Evolutionary conservation across 225 moss, liverwort and hornwort species (phyloP).

Genomic region (Climacium dendroides): DNA sequence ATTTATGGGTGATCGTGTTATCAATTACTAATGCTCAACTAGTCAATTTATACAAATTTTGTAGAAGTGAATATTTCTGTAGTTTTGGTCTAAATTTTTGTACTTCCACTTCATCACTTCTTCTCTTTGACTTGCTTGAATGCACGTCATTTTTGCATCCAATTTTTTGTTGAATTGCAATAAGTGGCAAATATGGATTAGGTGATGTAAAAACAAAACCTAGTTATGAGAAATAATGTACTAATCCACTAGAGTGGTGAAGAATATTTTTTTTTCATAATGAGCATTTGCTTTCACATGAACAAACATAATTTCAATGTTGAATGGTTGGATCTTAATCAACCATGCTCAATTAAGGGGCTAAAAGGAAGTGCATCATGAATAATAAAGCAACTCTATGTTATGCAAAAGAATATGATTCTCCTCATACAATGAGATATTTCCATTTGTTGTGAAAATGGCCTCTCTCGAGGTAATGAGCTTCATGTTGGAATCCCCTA

Average conservation of each 20-base stretch:
- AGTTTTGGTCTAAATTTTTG: neutral
- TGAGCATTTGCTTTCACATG: neutral
- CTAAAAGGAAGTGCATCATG: neutral
- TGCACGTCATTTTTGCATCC: neutral
- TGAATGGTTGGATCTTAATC: neutral
- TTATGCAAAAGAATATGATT: neutral
- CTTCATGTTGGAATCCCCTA: rapidly evolving
- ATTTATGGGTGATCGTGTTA: too few species aligned
- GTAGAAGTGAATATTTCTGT: too few species aligned
- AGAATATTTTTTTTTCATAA: neutral
- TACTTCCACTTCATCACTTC: neutral
- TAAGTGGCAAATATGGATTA: neutral
- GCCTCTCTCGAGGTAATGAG: too few species aligned
- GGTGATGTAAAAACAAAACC: neutral
- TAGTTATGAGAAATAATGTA: neutral
- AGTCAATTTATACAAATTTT: too few species aligned
- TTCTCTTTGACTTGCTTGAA: neutral
- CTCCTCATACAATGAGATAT: neutral
- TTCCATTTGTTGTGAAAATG: neutral
- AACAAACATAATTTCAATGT: neutral
- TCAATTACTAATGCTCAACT: neutral
- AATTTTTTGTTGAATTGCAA: neutral
- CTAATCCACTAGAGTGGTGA: neutral
- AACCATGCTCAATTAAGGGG: neutral
- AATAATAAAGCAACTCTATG: neutral